Conservation (phyloP, 2,329 filamentous ascomycete genomes). For the Ophiostoma ulmi region DNA sequence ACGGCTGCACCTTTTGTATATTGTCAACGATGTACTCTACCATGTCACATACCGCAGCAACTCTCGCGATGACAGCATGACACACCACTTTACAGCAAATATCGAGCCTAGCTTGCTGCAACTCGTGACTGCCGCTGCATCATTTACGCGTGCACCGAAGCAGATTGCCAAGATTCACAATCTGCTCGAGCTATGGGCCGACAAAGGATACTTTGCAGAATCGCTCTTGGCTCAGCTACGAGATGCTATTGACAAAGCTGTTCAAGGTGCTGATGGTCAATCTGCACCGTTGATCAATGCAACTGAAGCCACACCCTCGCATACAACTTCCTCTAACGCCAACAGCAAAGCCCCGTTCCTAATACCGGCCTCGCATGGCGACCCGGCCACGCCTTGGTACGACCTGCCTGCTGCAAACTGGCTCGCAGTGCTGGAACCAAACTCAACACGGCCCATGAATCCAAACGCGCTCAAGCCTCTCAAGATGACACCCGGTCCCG, state of each 20-base stretch:
- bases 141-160: slow-evolving; percentile 57
- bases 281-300: not conserved
- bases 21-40: slow-evolving; percentile 73
- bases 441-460: slow-evolving; percentile 69
- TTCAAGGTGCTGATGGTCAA: not conserved
- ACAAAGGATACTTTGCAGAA: slow-evolving; percentile 54
- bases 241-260: slow-evolving; percentile 45
- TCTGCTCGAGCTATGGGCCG: slow-evolving; percentile 66
- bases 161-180: slow-evolving; percentile 59
- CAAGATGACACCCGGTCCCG: slow-evolving; percentile 63
- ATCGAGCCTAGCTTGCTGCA: slow-evolving; percentile 56
- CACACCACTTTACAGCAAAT: slow-evolving; percentile 49
- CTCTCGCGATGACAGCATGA: slow-evolving; percentile 40
- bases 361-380: slow-evolving; percentile 73
- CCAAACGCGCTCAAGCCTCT: slow-evolving; percentile 65
- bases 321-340: not conserved
- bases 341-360: slow-evolving; percentile 53
- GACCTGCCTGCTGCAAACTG: slow-evolving; percentile 78
- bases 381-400: slow-evolving; percentile 67
- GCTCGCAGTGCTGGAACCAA: slow-evolving; percentile 70
- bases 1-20: slow-evolving; percentile 69
- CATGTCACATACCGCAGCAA: slow-evolving; percentile 68
- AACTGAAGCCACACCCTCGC: slow-evolving; percentile 31
- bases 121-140: slow-evolving; percentile 56
- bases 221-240: slow-evolving; percentile 55